Evolutionary conservation across 108 stramenopile species (phyloP).

Genomic region (Craspedostauros australis): DNA sequence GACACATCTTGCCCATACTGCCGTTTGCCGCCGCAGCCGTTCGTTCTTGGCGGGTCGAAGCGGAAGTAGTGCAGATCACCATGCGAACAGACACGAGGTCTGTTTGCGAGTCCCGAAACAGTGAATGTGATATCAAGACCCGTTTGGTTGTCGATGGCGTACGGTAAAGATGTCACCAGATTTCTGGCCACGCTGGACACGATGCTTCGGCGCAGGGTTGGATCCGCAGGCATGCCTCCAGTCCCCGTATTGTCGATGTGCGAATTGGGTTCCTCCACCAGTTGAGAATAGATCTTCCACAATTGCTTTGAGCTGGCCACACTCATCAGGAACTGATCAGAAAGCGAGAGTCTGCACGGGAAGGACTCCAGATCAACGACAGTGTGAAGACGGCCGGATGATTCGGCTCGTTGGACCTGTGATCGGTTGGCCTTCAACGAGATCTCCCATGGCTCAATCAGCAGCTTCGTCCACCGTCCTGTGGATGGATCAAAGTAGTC

Average conservation of each 20-base stretch:
- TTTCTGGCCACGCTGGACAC: constrained; percentile 63
- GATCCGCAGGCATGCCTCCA: background rate
- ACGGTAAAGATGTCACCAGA: constrained; percentile 66
- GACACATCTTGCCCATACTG: constrained; percentile 77
- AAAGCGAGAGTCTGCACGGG: constrained; percentile 68
- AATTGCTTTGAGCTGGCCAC: constrained; percentile 67
- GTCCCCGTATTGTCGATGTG: background rate
- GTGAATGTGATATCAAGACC: constrained; percentile 51
- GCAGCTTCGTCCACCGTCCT: constrained; percentile 57
- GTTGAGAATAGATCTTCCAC: constrained; percentile 63
- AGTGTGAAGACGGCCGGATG: constrained; percentile 47
- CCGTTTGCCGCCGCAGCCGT: constrained; percentile 63
- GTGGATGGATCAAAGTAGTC: constrained; percentile 75
- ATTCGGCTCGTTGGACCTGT: constrained; percentile 35
- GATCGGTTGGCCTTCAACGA: constrained; percentile 50
- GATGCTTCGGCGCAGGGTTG: constrained; percentile 26
- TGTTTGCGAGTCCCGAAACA: constrained; percentile 17
- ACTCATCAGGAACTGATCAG: constrained; percentile 76
- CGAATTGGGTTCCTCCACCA: constrained; percentile 4
- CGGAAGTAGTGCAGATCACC: constrained; percentile 67
- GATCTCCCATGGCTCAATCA: constrained; percentile 68
- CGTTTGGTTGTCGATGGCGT: constrained; percentile 75
- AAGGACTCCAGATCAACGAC: constrained; percentile 72
- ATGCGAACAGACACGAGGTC: constrained; percentile 23
- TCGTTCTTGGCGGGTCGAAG: constrained; percentile 54